A percentile compares a stretch with the other conserved stretches of the same genome.
phyloP scores from a whole-genome alignment of 257 asterid genomes.

The Solanum sejunctum region DNA sequence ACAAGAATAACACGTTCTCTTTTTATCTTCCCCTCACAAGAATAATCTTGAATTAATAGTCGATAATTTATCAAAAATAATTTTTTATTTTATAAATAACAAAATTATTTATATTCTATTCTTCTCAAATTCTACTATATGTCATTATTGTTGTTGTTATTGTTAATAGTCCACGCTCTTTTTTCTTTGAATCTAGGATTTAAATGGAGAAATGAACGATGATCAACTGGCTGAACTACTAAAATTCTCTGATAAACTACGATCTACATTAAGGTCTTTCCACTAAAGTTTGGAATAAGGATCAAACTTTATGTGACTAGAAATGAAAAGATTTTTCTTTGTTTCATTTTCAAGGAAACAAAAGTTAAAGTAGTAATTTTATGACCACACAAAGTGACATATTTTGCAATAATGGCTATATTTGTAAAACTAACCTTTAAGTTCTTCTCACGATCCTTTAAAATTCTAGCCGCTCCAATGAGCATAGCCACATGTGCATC shows the following conservation, averaged over 20 bases:
- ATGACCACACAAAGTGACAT: background rate
- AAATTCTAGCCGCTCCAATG: constrained; percentile 51
- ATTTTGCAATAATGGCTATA: background rate
- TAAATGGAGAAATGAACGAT: too few species aligned
- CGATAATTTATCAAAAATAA: background rate
- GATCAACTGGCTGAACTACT: background rate
- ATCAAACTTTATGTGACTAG: background rate
- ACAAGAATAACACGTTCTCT: background rate
- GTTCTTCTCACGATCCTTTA: constrained; percentile 37
- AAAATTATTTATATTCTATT: accelerated
- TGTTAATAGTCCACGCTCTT: too few species aligned
- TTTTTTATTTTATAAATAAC: background rate
- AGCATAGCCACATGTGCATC: constrained; percentile 79
- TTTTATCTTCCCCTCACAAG: background rate
- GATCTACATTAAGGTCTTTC: background rate
- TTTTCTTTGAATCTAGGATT: too few species aligned
- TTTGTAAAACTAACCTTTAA: constrained; percentile 34
- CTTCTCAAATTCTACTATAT: background rate
- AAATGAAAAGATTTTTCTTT: background rate
- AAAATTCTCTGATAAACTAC: background rate
- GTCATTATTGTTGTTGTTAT: too few species aligned
- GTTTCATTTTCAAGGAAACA: background rate
- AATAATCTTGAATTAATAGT: background rate
- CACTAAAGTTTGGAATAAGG: background rate
- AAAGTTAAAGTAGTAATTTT: background rate